These are phyloP conservation scores for Penicillium cataractarum DNA, from an alignment of 495 filamentous ascomycete genomes.

Conservation along the genomic window DNA sequence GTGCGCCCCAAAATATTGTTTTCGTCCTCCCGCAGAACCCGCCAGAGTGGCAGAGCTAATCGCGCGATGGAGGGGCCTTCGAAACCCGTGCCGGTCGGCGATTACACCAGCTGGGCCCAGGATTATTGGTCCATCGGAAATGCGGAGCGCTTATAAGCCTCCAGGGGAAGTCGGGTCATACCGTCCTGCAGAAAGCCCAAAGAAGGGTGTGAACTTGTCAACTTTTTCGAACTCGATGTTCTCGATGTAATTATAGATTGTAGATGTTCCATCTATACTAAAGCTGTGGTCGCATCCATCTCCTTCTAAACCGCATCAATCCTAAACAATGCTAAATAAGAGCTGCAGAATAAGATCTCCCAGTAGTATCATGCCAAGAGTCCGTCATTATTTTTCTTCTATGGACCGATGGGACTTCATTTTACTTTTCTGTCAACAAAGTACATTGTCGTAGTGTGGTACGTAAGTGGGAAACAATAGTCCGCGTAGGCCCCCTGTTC, in stretches of 20 bases:
- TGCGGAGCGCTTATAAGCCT: slow-evolving; percentile 14
- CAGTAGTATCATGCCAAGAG: neutral
- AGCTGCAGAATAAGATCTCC: neutral
- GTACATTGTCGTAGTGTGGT: neutral
- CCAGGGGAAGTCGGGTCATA: slow-evolving; percentile 2
- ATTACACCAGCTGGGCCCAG: neutral
- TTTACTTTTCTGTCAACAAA: slow-evolving; percentile 1
- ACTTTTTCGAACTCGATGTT: no score
- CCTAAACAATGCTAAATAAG: neutral
- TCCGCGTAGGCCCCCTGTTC: neutral
- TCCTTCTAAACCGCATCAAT: neutral
- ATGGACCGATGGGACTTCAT: neutral
- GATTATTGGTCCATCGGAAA: slow-evolving; percentile 15
- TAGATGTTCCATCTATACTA: neutral
- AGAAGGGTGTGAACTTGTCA: neutral
- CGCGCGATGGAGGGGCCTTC: neutral
- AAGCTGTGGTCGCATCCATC: neutral
- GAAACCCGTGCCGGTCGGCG: neutral
- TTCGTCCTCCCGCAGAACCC: slow-evolving; percentile 21
- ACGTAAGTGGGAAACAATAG: slow-evolving; percentile 3
- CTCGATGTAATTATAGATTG: no score
- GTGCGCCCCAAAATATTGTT: slow-evolving; percentile 8
- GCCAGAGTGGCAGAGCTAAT: slow-evolving; percentile 19
- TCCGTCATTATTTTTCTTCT: neutral
- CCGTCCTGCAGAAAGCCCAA: neutral